Percentiles rank a stretch among this genome's conserved stretches.
Conservation (phyloP, 1,139 yeast genomes). For the Kodamaea arcana region DNA sequence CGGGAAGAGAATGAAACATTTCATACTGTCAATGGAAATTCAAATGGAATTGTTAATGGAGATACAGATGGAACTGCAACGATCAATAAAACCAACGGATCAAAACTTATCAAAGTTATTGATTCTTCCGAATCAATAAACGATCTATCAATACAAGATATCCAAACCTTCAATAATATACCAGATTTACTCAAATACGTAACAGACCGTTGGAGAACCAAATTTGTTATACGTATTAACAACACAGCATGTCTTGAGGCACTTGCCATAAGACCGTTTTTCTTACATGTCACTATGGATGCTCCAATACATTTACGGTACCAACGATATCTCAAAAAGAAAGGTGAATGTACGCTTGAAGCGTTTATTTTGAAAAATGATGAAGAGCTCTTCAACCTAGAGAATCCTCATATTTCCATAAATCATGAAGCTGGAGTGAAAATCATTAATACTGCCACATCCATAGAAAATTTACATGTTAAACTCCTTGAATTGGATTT, state of each 20-base stretch:
- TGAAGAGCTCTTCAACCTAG: slow-evolving; percentile 30
- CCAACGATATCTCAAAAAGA: slow-evolving; percentile 36
- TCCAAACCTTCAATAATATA: too few species aligned
- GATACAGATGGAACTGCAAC: too few species aligned
- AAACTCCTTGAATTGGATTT: slow-evolving; percentile 55
- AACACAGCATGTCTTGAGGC: slow-evolving; percentile 41
- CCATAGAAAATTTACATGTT: slow-evolving; percentile 45
- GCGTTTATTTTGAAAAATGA: slow-evolving; percentile 50
- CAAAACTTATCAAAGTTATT: too few species aligned
- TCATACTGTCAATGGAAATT: too few species aligned
- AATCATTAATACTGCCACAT: slow-evolving; percentile 54
- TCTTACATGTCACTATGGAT: slow-evolving; percentile 74
- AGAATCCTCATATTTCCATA: slow-evolving; percentile 44
- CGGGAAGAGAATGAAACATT: too few species aligned
- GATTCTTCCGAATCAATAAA: too few species aligned
- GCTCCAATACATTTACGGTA: slow-evolving; percentile 62
- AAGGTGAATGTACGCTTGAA: slow-evolving; percentile 21
- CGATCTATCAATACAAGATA: too few species aligned
- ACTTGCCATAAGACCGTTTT: slow-evolving; percentile 75
- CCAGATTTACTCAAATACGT: slow-evolving; percentile 62
- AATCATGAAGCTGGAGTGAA: slow-evolving; percentile 57
- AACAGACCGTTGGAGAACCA: slow-evolving; percentile 64
- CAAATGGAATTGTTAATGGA: too few species aligned
- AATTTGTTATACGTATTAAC: slow-evolving; percentile 57
- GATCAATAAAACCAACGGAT: too few species aligned